These are phyloP conservation scores for Crassisporium funariophilum DNA, from an alignment of 768 basidiomycete genomes.

Conservation along the genomic window DNA sequence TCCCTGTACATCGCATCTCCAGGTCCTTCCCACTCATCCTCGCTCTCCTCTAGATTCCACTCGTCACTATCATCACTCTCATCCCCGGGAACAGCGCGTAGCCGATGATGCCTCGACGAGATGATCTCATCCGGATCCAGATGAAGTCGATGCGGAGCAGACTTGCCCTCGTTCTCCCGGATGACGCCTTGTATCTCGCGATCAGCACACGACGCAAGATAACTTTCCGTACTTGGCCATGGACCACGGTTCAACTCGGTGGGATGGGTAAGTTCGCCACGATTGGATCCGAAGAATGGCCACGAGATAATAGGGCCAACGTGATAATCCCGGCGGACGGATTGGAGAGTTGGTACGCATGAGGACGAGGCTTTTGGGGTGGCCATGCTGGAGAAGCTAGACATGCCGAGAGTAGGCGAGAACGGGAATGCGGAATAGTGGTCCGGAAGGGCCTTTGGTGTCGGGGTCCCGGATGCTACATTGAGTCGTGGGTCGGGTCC, in stretches of 20 bases:
- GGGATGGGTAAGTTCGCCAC: constrained; percentile 71
- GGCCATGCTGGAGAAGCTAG: constrained; percentile 24
- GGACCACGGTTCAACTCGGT: constrained; percentile 80
- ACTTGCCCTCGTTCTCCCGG: constrained; percentile 75
- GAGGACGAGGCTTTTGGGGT: constrained; percentile 23
- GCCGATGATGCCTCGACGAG: constrained; percentile 68
- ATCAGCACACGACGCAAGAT: constrained; percentile 64
- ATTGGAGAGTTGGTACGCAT: constrained; percentile 19
- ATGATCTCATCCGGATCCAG: constrained; percentile 79
- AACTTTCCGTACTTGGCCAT: constrained; percentile 61
- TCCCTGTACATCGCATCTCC: constrained; percentile 81
- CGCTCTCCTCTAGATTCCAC: constrained; percentile 78
- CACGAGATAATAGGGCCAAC: constrained; percentile 86
- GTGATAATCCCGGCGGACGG: constrained; percentile 43
- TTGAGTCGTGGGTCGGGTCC: constrained; percentile 42
- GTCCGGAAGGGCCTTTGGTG: constrained; percentile 43
- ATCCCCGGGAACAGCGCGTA: constrained; percentile 70
- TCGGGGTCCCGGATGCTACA: constrained; percentile 39
- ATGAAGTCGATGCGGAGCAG: constrained; percentile 75
- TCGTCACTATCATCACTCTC: constrained; percentile 78
- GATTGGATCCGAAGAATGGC: constrained; percentile 87
- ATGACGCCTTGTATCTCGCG: constrained; percentile 78
- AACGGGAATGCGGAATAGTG: constrained; percentile 48
- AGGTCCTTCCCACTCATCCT: constrained; percentile 78
- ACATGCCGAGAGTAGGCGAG: constrained; percentile 40